Base-by-base conservation (phyloP, 768 basidiomycete species). In the Sarcodon sp. region DNA sequence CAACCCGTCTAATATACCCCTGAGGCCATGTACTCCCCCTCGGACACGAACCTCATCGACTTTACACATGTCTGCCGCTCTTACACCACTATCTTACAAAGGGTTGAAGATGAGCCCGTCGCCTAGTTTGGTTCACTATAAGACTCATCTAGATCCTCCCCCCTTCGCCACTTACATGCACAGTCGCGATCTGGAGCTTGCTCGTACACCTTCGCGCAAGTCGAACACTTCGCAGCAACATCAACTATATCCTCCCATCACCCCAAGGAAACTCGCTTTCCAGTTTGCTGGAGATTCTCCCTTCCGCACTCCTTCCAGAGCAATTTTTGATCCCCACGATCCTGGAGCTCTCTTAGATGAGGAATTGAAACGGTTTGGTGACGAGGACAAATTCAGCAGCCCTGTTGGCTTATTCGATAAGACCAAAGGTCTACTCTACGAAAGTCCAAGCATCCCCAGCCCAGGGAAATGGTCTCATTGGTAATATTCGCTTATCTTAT, bases 281-380 rank as follows among this genome's bases (percentile, higher is more conserved):
- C 76, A 3, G 68, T 69, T 10, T 51, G n/a, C 11, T 9, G 49
- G 27, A 9, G 37, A 16, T 15, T 59, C 58, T 10, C 59, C 55
- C 10, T 55, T 54, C 18, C 50, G 61, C 10, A 60, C 63, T 13
- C 63, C 65, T 5, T 67, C 72, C 39, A 64, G 72, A 3, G 51
- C 65, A 56, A 68, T 83, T 33, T 78, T 76, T 52, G 85, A 87
- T 58, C 83, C 84, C 32, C 79, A 83, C 53, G 82, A 87, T 61
- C 82, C 84, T 3, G 66, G 73, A 33, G 66, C 73, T 33, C 55
- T 86, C 38, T 65, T 88, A 18, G 82, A 86, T 44, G 87, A 88
- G 44, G 87, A 89, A 50, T 65, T 89, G 47, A 74, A 70, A 44
- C 66, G 79, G 53, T 41, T 66, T 55, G 50, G 68, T 9, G 39